These are phyloP conservation scores for Hemileia vastatrix DNA, from an alignment of 1,284 basidiomycete genomes.

Conservation along the genomic window DNA sequence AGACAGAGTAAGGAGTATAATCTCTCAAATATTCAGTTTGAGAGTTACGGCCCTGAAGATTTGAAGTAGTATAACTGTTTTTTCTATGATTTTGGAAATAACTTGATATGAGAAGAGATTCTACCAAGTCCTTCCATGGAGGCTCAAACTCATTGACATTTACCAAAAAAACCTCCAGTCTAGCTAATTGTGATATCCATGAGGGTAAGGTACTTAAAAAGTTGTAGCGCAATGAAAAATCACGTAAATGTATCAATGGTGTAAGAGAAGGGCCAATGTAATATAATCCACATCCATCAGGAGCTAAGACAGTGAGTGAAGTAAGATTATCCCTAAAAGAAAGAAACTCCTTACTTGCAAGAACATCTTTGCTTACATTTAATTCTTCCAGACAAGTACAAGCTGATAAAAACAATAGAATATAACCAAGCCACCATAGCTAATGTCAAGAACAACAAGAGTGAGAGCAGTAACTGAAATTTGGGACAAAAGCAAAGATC, in stretches of 20 bases:
- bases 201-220: conserved; percentile 74
- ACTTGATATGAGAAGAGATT: conserved; percentile 53
- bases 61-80: too few relatives aligned
- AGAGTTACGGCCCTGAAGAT: too few relatives aligned
- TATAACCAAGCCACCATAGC: conserved; percentile 63
- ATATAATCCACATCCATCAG: conserved; percentile 70
- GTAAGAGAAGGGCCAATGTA: conserved; percentile 52
- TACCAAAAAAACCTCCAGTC: conserved; percentile 75
- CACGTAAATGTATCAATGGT: conserved; percentile 46
- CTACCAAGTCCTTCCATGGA: conserved; percentile 77
- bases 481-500: background rate
- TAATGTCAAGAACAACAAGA: conserved; percentile 30
- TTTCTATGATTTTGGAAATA: too few relatives aligned
- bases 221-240: conserved; percentile 57
- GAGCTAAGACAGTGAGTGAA: conserved; percentile 72
- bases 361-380: conserved; percentile 78
- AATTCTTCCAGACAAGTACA: conserved; percentile 81
- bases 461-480: background rate
- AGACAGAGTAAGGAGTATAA: too few relatives aligned
- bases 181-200: conserved; percentile 72
- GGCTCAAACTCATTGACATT: conserved; percentile 88
- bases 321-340: conserved; percentile 65
- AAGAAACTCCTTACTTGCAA: conserved; percentile 61
- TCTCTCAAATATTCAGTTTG: too few relatives aligned
- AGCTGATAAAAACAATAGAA: conserved; percentile 65